Conservation (phyloP, 2,329 filamentous ascomycete genomes). For the Neocatenulostroma microsporum region DNA sequence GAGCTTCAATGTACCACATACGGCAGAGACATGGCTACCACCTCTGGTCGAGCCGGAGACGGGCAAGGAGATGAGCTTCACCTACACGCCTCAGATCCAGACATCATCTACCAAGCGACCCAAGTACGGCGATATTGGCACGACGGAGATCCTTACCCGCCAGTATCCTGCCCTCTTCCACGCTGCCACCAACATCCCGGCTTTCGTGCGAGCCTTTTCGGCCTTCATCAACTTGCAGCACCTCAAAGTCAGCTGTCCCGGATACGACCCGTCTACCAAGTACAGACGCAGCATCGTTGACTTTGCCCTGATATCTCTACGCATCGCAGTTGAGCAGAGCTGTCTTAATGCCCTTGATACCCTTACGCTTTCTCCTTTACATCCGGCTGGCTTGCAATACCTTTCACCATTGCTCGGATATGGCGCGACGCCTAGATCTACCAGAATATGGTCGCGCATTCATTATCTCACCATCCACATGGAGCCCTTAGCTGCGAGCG, state of each 20-base stretch:
- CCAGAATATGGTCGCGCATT: slow-evolving; percentile 70
- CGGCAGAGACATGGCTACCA: slow-evolving; percentile 69
- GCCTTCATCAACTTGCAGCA: slow-evolving; percentile 63
- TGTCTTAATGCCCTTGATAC: slow-evolving; percentile 58
- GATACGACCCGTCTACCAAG: slow-evolving; percentile 56
- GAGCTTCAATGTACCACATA: slow-evolving; percentile 69
- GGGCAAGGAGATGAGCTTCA: slow-evolving; percentile 69
- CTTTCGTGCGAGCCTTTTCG: slow-evolving; percentile 68
- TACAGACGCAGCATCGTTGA: slow-evolving; percentile 74
- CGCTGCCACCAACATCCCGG: slow-evolving; percentile 76
- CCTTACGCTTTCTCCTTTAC: slow-evolving; percentile 65
- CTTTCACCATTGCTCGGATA: slow-evolving; percentile 67
- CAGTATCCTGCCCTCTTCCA: slow-evolving; percentile 88
- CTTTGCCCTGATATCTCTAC: slow-evolving; percentile 79
- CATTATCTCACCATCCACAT: slow-evolving; percentile 60
- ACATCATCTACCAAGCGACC: slow-evolving; percentile 54
- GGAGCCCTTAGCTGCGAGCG: slow-evolving; percentile 45
- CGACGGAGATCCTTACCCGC: slow-evolving; percentile 72
- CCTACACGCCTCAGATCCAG: slow-evolving; percentile 66
- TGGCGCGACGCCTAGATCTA: slow-evolving; percentile 64
- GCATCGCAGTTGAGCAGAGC: slow-evolving; percentile 71
- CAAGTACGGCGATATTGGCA: slow-evolving; percentile 71
- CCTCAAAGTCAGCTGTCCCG: slow-evolving; percentile 68
- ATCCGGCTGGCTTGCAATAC: slow-evolving; percentile 68
- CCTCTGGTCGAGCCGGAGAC: slow-evolving; percentile 73